Evolutionary conservation across 2,329 filamentous ascomycete genomes (phyloP).

Genomic region (Chaetothyriales sp.): DNA sequence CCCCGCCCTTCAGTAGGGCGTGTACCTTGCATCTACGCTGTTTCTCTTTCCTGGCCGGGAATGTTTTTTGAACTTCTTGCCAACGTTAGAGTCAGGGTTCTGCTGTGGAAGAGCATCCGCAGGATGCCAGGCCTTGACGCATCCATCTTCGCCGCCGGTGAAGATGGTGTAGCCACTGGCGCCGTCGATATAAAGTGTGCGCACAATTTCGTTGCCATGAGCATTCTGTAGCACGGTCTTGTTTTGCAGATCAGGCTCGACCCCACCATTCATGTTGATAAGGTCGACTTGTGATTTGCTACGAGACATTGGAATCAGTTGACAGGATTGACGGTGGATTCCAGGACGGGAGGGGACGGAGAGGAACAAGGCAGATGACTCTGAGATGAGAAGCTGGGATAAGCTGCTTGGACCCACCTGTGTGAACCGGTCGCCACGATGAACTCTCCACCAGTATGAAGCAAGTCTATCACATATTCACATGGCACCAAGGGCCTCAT

Average conservation of each 20-base stretch:
- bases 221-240: slow-evolving; percentile 29
- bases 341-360: background rate
- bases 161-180: slow-evolving; percentile 26
- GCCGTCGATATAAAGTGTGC: slow-evolving; percentile 23
- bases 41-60: slow-evolving; percentile 10
- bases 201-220: slow-evolving; percentile 35
- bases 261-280: slow-evolving; percentile 18
- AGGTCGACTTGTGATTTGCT: slow-evolving; percentile 24
- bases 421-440: slow-evolving; percentile 16
- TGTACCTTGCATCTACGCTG: slow-evolving; percentile 11
- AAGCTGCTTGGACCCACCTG: slow-evolving; percentile 5
- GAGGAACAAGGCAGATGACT: background rate
- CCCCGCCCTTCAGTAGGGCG: slow-evolving; percentile 10
- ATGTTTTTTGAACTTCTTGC: background rate
- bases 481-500: slow-evolving; percentile 39
- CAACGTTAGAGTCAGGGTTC: background rate
- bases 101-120: background rate
- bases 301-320: background rate
- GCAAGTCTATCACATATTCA: slow-evolving; percentile 45
- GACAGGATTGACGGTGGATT: background rate
- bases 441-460: slow-evolving; percentile 17
- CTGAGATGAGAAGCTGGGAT: background rate
- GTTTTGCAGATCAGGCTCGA: slow-evolving; percentile 27
- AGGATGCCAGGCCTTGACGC: slow-evolving; percentile 10
- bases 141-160: slow-evolving; percentile 32